Base-by-base conservation (phyloP, 2,329 filamentous ascomycete genomes). In the Diaporthe ilicicola region DNA sequence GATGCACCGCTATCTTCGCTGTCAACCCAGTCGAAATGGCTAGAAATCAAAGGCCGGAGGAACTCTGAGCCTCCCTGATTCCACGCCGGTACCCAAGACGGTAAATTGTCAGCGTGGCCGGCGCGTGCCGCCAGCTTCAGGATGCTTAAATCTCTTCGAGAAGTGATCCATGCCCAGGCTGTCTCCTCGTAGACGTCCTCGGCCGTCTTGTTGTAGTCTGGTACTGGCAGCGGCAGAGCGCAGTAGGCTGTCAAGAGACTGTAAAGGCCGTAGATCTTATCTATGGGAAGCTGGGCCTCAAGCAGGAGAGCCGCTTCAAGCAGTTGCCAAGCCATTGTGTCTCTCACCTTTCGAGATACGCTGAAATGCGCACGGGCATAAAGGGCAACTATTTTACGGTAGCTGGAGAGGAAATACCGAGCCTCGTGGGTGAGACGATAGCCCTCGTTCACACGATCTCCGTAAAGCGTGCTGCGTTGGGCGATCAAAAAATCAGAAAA, bases 11-110 rank as follows among this genome's bases (percentile, higher is more conserved):
- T 39, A 3, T 3, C 6, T 39, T 15, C 10, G 6, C 1, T 15
- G 24, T 19, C 17, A 15, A 22, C 8, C 54, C 54, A 59, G 22
- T 59, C 3, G 34, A 59, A 42, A 19, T 42, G 34, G 19, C 54
- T n/a, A n/a, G n/a, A n/a, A n/a, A n/a, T n/a, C 15, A 54, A 34
- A 22, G 29, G 10, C 51, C 19, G 24, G 22, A 37, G 4, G 15
- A 42, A 17, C 2, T 3, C 3, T 8, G 44, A 24, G 8, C 51
- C 27, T 4, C 4, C 48, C 32, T 42, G 32, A 15, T 66, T n/a
- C 48, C 51, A 66, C 6, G 62, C 62, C 13, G 62, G 62, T 9
- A 66, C 62, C 62, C 62, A 66, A 7, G 62, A 66, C 17, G 62
- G 62, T 7, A 66, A 17, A 1, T 5, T 44, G 0, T 17, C 9